Conservation (phyloP, 768 basidiomycete genomes). For the Mycena floridula region DNA sequence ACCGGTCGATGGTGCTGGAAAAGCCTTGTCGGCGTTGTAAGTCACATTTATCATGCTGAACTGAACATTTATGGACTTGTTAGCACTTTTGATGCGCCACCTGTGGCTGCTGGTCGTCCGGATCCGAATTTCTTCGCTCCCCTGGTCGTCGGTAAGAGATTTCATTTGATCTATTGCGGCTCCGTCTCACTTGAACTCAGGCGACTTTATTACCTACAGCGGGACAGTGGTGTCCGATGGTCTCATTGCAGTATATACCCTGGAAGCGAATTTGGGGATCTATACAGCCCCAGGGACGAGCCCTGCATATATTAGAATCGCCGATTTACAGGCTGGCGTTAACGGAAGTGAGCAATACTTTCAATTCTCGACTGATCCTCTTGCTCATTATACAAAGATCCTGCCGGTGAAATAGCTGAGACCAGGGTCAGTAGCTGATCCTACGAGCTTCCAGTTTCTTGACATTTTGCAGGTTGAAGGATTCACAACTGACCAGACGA, state of each 20-base stretch:
- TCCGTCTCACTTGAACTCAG: constrained; percentile 1
- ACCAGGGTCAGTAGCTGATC: constrained; percentile 7
- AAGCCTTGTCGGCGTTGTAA: constrained; percentile 9
- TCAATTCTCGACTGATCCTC: neutral
- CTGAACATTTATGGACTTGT: neutral
- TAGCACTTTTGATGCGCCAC: constrained; percentile 12
- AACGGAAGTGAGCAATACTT: constrained; percentile 9
- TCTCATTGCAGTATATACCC: constrained; percentile 9
- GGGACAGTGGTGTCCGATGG: constrained; percentile 8
- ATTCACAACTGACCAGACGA: constrained; percentile 9
- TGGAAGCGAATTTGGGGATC: constrained; percentile 14
- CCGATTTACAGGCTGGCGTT: constrained; percentile 9
- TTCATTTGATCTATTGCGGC: too few relatives aligned
- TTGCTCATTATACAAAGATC: constrained; percentile 1
- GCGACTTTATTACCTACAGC: constrained; percentile 16
- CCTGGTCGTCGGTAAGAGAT: constrained; percentile 1
- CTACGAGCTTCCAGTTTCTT: neutral
- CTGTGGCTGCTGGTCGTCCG: constrained; percentile 10
- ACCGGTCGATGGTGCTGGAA: constrained; percentile 7
- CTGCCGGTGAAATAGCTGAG: constrained; percentile 12
- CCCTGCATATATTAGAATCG: constrained; percentile 10
- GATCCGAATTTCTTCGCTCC: constrained; percentile 13
- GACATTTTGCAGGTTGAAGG: constrained; percentile 9
- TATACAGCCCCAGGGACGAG: constrained; percentile 13
- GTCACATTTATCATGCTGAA: neutral